Evolutionary conservation across 169 alveolate species (phyloP), one percentile per base, ranked within the genome.

Genomic region (Plasmodium knowlesi): DNA sequence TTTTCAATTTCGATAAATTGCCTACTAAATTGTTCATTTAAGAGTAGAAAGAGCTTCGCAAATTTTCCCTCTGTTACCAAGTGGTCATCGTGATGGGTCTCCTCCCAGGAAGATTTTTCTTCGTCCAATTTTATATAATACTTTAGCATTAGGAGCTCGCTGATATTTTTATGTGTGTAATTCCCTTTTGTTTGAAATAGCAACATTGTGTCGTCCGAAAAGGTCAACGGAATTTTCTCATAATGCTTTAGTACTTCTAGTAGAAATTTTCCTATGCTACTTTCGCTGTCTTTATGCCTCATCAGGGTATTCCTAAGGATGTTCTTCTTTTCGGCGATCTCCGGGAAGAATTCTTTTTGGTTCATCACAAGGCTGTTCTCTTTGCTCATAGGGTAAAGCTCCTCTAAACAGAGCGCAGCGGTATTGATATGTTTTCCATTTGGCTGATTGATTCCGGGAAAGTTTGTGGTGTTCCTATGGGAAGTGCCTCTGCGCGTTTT

Each of bases 141-240:
- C 54, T 91, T 91, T 73, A 91, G 30, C 80, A 91, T 53, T 19
- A 91, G 54, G 5, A 91, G 72, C 83, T 91, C 95, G 74, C 54
- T 82, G n/a, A 39, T 50, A 82, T 82, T 82, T 32, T 72, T 81
- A 72, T 91, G 70, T 53, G 70, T 91, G 32, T 91, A 82, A 10
- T 79, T 71, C 32, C 76, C 83, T 25, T 91, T 81, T 3, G 78
- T 81, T 34, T 91, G 92, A 70, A 81, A 81, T 53, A 81, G 61
- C 28, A 91, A 46, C 28, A 91, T 43, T 12, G 92, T 80, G 10
- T 91, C 57, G 19, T 91, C 92, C 5, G 95, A 70, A 91, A 70
- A 91, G 5, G 74, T 4, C n/a, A 32, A 54, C 2, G 16, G 83
- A 14, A 16, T 82, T 53, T 82, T 80, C 28, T 41, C 85, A 82